Evolutionary conservation across 1,139 yeast species (phyloP).

Genomic region (Blastobotrys raffinosifermentans): DNA sequence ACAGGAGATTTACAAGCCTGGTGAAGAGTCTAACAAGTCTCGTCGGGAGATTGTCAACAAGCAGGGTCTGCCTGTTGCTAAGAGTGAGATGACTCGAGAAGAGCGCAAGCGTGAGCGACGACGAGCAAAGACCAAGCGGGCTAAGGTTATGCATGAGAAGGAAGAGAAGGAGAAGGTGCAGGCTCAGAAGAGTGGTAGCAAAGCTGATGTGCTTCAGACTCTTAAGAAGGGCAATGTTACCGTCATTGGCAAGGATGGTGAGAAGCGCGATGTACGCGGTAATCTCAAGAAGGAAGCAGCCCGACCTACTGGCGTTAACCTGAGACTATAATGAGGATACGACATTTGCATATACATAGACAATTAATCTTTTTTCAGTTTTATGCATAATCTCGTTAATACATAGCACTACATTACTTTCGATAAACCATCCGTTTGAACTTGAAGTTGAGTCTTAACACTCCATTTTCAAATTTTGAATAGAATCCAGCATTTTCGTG

Average conservation of each 20-base stretch:
- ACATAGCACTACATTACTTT: slow-evolving; percentile 17
- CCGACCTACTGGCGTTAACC: slow-evolving; percentile 20
- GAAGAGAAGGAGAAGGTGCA: slow-evolving; percentile 31
- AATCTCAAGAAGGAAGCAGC: slow-evolving; percentile 45
- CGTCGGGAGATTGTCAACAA: slow-evolving; percentile 62
- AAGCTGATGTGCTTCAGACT: slow-evolving; percentile 63
- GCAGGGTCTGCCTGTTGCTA: slow-evolving; percentile 77
- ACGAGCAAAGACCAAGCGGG: slow-evolving; percentile 74
- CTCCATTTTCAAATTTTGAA: slow-evolving; percentile 34
- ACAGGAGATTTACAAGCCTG: slow-evolving; percentile 79
- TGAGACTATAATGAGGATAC: slow-evolving; percentile 24
- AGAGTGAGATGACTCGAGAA: slow-evolving; percentile 76
- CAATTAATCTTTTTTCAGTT: slow-evolving; percentile 1
- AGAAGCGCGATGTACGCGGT: slow-evolving; percentile 68
- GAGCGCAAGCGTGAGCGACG: slow-evolving; percentile 86
- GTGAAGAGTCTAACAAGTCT: slow-evolving; percentile 37
- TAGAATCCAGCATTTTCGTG: slow-evolving; percentile 28
- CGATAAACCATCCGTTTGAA: slow-evolving; percentile 31
- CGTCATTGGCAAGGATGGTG: slow-evolving; percentile 72
- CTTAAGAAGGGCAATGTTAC: slow-evolving; percentile 71
- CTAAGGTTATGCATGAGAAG: slow-evolving; percentile 46
- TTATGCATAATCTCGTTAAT: background rate
- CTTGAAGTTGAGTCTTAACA: slow-evolving; percentile 33
- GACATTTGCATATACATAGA: background rate
- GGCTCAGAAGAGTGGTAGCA: slow-evolving; percentile 47